Base-by-base conservation (phyloP, 139 green algal genomes). In the Zygnema circumcarinatum region DNA sequence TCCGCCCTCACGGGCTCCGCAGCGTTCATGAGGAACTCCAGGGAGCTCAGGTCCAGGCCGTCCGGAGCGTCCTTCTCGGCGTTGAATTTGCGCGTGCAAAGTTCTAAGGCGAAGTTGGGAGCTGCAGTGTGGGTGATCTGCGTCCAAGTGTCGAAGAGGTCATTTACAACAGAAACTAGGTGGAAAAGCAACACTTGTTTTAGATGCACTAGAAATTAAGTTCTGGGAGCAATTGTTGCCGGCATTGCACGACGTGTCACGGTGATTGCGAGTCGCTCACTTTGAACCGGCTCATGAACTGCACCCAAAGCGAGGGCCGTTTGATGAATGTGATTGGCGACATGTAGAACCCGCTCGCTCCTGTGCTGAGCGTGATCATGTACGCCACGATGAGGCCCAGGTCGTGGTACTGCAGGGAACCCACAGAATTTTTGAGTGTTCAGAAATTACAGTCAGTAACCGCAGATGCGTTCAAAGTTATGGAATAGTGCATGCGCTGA, bases 331-430 rank as follows among this genome's bases (percentile, higher is more conserved):
- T 22, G 16, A 89, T 84, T 3, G 74, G 84, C 1, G 84, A 89
- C 74, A 89, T 85, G 84, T 82, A 72, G 33, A 69, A 76, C 1
- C 39, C 83, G 2, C 20, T 74, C 2, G 36, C 72, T 53, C 83
- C 83, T 2, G 83, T 31, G 21, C n/a, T 33, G 38, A 84, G 72
- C 1, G 41, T 38, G 39, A 54, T 74, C 22, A 83, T 54, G 33
- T 87, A 88, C 7, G 68, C 79, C 25, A 86, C 89, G 36, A 92
- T 81, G 3, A 94, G 87, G 32, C 90, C 89, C 83, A 92, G 83
- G 81, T 94, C 92, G 42, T 94, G 92, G 84, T 92, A 94, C 78
- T 92, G 91, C 0, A 52, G 1, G 2, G 11, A 41, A 39, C n/a
- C n/a, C n/a, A n/a, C n/a, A n/a, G 29, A 25, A 72, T 25, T 29